phyloP scores from a whole-genome alignment of 768 basidiomycete species.

The Rhodotorula kratochvilovae region DNA sequence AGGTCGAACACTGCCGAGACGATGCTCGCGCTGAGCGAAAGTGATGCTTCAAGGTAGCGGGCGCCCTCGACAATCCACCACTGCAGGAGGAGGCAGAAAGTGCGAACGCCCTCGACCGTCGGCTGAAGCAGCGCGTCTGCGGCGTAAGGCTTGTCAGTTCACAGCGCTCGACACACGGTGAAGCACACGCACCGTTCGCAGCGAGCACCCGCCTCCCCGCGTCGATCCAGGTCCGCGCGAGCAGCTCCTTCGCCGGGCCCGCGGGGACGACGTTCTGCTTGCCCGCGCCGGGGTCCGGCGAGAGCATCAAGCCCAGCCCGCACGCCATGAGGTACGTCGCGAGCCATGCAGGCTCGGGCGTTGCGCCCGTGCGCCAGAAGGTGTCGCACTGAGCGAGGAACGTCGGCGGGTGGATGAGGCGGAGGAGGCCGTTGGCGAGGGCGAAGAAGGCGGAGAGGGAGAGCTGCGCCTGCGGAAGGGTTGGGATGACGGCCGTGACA shows the following conservation, averaged over 20 bases:
- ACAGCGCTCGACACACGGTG: no score
- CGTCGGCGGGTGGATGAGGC: slow-evolving; percentile 12
- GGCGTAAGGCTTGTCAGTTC: no score
- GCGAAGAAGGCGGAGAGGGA: slow-evolving; percentile 21
- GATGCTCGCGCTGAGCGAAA: not conserved
- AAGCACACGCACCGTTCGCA: slow-evolving; percentile 10
- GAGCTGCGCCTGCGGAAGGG: slow-evolving; percentile 19
- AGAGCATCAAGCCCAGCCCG: slow-evolving; percentile 10
- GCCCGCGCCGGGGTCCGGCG: not conserved
- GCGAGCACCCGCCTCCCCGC: slow-evolving; percentile 15
- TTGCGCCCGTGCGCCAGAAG: slow-evolving; percentile 23
- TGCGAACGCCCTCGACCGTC: slow-evolving; percentile 15
- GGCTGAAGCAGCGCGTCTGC: not conserved
- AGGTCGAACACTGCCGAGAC: slow-evolving; percentile 4
- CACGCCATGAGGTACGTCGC: slow-evolving; percentile 21
- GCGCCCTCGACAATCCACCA: slow-evolving; percentile 12
- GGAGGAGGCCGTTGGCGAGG: slow-evolving; percentile 14
- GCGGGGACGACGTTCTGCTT: not conserved
- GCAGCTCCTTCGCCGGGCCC: slow-evolving; percentile 7
- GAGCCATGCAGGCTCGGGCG: slow-evolving; percentile 34
- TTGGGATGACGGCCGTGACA: slow-evolving; percentile 17
- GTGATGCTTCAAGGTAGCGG: slow-evolving; percentile 2
- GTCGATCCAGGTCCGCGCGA: slow-evolving; percentile 25
- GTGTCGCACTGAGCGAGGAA: slow-evolving; percentile 22
- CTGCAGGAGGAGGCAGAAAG: slow-evolving; percentile 17